A percentile compares a stretch with the other conserved stretches of the same genome.
These are phyloP conservation scores for Kluyveromyces sp. DNA, from an alignment of 1,139 yeast genomes.

Conservation along the genomic window DNA sequence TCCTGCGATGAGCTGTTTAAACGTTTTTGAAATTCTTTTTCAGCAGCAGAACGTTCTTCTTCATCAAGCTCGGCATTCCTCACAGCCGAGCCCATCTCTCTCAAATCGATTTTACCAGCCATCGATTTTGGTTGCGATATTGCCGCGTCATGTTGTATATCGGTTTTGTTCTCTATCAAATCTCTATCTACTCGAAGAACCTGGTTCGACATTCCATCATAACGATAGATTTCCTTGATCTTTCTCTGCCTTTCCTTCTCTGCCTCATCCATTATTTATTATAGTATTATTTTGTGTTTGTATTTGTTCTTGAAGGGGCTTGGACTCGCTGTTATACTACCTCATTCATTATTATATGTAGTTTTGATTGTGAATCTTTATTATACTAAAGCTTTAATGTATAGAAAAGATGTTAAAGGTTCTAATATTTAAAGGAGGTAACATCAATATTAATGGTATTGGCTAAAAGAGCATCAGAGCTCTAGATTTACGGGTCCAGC, in stretches of 20 bases:
- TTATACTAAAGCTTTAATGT: no score
- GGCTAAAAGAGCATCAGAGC: no score
- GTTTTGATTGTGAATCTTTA: no score
- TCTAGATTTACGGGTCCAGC: no score
- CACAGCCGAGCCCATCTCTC: conserved; percentile 65
- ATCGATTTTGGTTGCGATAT: conserved; percentile 62
- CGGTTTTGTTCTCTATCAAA: conserved; percentile 34
- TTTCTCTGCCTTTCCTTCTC: conserved; percentile 15
- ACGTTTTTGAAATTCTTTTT: conserved; percentile 19
- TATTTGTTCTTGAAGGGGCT: no score
- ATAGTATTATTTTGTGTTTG: no score
- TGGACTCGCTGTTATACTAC: not conserved
- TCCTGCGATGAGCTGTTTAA: conserved; percentile 9
- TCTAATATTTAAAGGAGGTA: no score
- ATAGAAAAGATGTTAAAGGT: no score
- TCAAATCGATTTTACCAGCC: conserved; percentile 53
- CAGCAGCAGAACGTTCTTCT: conserved; percentile 6
- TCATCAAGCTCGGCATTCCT: conserved; percentile 12
- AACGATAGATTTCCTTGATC: conserved; percentile 36
- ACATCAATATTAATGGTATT: no score
- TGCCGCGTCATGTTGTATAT: conserved; percentile 38
- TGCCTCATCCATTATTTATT: conserved; percentile 9
- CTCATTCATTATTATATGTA: no score
- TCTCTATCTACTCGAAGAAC: conserved; percentile 56
- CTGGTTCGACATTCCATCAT: conserved; percentile 70